Conservation (phyloP, 2,329 filamentous ascomycete genomes). For the Penicillium sclerotigenum region DNA sequence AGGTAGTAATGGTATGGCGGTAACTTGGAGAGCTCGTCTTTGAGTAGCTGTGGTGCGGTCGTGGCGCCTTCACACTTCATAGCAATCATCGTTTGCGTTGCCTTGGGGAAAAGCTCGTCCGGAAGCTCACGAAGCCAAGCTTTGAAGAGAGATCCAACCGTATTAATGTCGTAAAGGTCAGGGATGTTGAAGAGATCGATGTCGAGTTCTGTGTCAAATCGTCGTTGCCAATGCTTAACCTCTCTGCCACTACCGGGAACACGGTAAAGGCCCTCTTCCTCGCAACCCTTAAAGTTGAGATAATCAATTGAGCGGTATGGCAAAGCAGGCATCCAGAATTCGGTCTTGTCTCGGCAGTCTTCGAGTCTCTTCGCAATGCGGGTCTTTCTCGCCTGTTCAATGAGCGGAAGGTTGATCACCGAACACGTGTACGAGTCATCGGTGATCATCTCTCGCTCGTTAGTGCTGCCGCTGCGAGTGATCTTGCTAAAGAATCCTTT, state of each 20-base stretch:
- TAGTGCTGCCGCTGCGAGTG: constrained; percentile 66
- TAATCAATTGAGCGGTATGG: constrained; percentile 97
- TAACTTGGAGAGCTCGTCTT: constrained; percentile 89
- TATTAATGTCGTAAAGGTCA: constrained; percentile 93
- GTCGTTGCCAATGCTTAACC: constrained; percentile 89
- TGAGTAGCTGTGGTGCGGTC: constrained; percentile 76
- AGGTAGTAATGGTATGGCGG: constrained; percentile 97
- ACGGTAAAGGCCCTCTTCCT: constrained; percentile 89
- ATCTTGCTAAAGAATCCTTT: constrained; percentile 81
- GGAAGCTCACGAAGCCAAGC: constrained; percentile 94
- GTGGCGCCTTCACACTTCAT: constrained; percentile 76
- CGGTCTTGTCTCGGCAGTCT: constrained; percentile 87
- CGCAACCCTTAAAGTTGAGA: constrained; percentile 88
- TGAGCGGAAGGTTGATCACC: constrained; percentile 78
- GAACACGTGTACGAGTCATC: constrained; percentile 81
- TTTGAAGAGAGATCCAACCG: constrained; percentile 93
- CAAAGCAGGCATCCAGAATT: constrained; percentile 97
- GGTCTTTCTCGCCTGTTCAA: constrained; percentile 86
- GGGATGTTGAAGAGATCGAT: constrained; percentile 85
- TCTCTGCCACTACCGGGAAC: constrained; percentile 87
- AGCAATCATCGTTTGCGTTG: constrained; percentile 73
- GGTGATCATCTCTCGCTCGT: constrained; percentile 64
- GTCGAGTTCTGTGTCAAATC: constrained; percentile 84
- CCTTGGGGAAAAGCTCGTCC: constrained; percentile 87
- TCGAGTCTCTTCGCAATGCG: constrained; percentile 87